phyloP scores from a whole-genome alignment of 2,329 filamentous ascomycete genomes.

The Claviceps pazoutovae region DNA sequence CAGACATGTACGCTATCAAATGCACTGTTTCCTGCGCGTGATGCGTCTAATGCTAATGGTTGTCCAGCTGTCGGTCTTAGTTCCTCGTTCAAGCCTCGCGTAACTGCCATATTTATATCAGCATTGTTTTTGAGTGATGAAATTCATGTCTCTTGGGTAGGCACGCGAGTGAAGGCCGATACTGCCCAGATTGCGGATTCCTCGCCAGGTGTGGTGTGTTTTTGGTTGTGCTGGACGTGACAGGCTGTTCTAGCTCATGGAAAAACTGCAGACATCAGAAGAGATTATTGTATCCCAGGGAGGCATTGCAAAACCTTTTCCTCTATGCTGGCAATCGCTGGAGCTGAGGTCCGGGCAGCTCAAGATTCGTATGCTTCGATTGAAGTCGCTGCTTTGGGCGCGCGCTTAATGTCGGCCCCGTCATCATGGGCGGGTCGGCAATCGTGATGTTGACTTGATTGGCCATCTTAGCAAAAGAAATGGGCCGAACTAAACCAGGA shows the following conservation, averaged over 20 bases:
- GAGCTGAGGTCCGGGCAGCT: neutral
- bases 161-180: neutral
- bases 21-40: neutral
- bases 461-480: neutral
- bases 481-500: neutral
- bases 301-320: neutral
- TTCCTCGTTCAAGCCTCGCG: neutral
- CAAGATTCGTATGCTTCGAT: neutral
- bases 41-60: neutral
- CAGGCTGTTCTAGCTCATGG: neutral
- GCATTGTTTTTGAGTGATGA: neutral
- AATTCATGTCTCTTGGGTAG: neutral
- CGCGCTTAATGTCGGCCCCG: too few relatives aligned
- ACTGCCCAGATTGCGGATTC: neutral
- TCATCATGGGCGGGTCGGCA: neutral
- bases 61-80: neutral
- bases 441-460: neutral
- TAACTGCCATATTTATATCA: neutral
- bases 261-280: neutral
- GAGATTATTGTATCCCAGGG: too few relatives aligned
- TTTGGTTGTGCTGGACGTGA: neutral
- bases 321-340: neutral
- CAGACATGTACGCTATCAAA: conserved; percentile 30
- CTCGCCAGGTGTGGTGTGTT: too few relatives aligned
- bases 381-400: too few relatives aligned